phyloP scores from a whole-genome alignment of 305 asterid genomes.

The Rubia tinctorum region DNA sequence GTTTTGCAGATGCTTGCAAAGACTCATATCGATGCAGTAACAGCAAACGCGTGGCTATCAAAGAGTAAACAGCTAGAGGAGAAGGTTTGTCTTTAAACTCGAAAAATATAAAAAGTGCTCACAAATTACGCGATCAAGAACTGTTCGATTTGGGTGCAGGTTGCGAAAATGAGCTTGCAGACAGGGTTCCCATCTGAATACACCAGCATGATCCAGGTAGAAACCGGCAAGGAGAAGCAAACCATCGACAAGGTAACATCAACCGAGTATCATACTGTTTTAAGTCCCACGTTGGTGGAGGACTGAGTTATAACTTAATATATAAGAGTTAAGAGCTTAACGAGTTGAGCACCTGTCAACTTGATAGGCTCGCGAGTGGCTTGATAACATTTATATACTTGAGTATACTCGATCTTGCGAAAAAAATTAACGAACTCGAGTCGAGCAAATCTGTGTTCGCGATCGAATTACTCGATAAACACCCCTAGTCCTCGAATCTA shows the following conservation, averaged over 20 bases:
- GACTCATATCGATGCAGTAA: constrained; percentile 56
- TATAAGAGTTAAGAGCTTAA: too few species aligned
- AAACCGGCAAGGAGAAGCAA: constrained; percentile 39
- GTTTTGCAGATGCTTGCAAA: constrained; percentile 52
- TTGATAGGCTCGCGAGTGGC: too few species aligned
- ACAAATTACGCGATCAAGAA: not conserved
- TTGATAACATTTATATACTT: too few species aligned
- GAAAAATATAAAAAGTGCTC: not conserved
- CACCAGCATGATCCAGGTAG: constrained; percentile 54
- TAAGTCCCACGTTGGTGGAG: too few species aligned
- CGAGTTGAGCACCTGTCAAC: too few species aligned
- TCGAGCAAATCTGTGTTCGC: too few species aligned
- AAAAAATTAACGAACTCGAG: too few species aligned
- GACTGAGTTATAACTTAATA: too few species aligned
- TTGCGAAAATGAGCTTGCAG: constrained; percentile 61
- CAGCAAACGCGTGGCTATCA: constrained; percentile 74
- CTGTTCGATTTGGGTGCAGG: constrained; percentile 35
- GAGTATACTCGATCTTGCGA: too few species aligned
- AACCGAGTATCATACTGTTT: not conserved
- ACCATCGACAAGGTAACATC: constrained; percentile 45
- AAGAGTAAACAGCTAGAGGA: constrained; percentile 63
- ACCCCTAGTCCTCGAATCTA: too few species aligned
- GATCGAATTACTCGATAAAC: too few species aligned
- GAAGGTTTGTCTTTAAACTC: constrained; percentile 43
- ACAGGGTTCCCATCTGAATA: constrained; percentile 67